These are phyloP conservation scores for Striga hermonthica DNA, from an alignment of 305 asterid species.

Conservation along the genomic window DNA sequence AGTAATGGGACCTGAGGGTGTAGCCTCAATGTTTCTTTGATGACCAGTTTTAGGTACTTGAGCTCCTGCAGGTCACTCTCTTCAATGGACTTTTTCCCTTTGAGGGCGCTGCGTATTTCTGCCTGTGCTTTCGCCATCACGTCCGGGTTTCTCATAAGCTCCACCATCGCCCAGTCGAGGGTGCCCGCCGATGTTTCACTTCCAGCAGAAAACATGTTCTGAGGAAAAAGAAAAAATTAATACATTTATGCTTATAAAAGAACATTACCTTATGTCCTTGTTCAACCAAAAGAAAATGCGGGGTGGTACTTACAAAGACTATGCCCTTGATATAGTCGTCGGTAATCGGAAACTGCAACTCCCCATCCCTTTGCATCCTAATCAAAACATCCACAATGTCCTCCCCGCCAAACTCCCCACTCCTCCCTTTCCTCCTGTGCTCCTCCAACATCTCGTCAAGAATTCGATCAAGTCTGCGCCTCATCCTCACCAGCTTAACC, in stretches of 20 bases:
- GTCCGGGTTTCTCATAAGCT: conserved; percentile 3
- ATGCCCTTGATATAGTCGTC: conserved; percentile 28
- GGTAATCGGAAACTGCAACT: conserved; percentile 20
- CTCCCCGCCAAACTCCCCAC: not conserved
- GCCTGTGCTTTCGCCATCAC: not conserved
- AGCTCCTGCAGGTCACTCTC: conserved; percentile 6
- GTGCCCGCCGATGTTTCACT: not conserved
- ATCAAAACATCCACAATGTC: conserved; percentile 27
- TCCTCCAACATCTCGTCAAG: conserved; percentile 30
- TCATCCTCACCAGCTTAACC: conserved; percentile 21
- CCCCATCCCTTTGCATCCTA: conserved; percentile 18
- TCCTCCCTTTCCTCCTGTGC: conserved; percentile 12
- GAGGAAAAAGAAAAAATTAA: not conserved
- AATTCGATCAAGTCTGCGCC: conserved; percentile 7
- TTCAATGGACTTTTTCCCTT: conserved; percentile 9
- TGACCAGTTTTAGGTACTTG: not conserved
- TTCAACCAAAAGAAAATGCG: no score
- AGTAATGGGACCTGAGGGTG: conserved; percentile 21
- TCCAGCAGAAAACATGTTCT: conserved; percentile 20
- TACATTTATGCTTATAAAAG: no score
- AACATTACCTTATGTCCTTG: not conserved
- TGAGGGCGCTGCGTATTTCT: not conserved
- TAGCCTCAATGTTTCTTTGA: conserved; percentile 9
- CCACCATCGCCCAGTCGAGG: conserved; percentile 24
- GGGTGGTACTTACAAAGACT: conserved; percentile 29